Percentiles rank a stretch among this genome's conserved stretches.
These are phyloP conservation scores for Zygosaccharomyces pseudobailii DNA, from an alignment of 1,139 yeast genomes.

Conservation along the genomic window DNA sequence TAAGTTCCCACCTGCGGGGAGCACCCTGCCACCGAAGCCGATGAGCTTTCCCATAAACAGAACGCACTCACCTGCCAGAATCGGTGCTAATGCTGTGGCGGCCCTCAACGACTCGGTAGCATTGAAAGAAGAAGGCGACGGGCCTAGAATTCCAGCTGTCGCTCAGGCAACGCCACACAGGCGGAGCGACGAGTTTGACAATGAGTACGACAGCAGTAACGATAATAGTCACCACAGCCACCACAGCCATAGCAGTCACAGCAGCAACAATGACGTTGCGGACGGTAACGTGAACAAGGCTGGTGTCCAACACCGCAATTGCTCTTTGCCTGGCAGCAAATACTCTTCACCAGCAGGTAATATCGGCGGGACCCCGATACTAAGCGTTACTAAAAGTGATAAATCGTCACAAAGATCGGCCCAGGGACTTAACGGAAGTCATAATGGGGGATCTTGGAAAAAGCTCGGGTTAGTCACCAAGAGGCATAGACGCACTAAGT, in stretches of 20 bases:
- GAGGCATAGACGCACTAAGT: constrained; percentile 28
- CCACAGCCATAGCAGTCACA: constrained; percentile 1
- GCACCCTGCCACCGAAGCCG: constrained; percentile 11
- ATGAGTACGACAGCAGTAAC: constrained; percentile 5
- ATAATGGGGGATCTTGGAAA: constrained; percentile 2
- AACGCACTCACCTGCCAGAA: constrained; percentile 63
- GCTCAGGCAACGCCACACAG: constrained; percentile 3
- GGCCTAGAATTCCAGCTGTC: not conserved
- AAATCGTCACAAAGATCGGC: not conserved
- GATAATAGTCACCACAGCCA: constrained; percentile 3
- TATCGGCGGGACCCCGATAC: constrained; percentile 21
- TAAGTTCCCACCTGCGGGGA: constrained; percentile 24
- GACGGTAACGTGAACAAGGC: not conserved
- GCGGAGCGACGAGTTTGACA: constrained; percentile 12
- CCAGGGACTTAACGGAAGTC: not conserved
- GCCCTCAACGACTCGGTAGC: constrained; percentile 37
- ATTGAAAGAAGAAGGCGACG: constrained; percentile 32
- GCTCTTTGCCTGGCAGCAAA: constrained; percentile 19
- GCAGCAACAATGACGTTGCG: not conserved
- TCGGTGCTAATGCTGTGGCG: constrained; percentile 71
- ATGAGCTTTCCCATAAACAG: constrained; percentile 26
- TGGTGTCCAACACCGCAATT: constrained; percentile 10
- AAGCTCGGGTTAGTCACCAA: constrained; percentile 12
- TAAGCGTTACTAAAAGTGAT: constrained; percentile 16
- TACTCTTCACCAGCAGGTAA: constrained; percentile 15